These are phyloP conservation scores for Amanita subjunquillea DNA, from an alignment of 768 basidiomycete species.

Conservation along the genomic window DNA sequence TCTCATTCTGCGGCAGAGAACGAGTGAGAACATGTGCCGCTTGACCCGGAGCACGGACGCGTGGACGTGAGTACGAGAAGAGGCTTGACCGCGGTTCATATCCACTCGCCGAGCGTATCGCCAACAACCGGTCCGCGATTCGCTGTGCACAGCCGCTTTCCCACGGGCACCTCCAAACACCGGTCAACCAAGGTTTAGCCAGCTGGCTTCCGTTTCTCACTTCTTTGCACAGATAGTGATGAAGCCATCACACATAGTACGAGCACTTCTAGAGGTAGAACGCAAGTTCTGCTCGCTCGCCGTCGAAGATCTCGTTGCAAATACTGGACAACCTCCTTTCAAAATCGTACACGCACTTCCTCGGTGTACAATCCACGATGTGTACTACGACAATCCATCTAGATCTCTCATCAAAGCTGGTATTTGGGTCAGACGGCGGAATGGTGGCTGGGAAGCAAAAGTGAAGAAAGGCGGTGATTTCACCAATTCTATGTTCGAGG, in stretches of 20 bases:
- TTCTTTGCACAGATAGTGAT: not conserved
- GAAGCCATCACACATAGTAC: not conserved
- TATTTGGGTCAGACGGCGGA: constrained; percentile 3
- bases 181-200: too few species aligned
- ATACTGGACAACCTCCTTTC: constrained; percentile 1
- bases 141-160: too few species aligned
- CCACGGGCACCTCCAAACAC: too few species aligned
- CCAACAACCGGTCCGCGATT: too few species aligned
- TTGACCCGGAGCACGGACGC: too few species aligned
- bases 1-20: too few species aligned
- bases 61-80: too few species aligned
- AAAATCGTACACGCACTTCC: not conserved
- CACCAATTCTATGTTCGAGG: constrained; percentile 3
- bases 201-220: not conserved
- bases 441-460: not conserved
- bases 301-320: constrained; percentile 2
- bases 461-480: constrained; percentile 3
- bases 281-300: constrained; percentile 3
- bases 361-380: not conserved
- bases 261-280: constrained; percentile 2
- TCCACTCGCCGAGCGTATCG: too few species aligned
- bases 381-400: constrained; percentile 2
- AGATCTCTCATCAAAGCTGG: constrained; percentile 1
- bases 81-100: too few species aligned
- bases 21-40: too few species aligned